Conservation (phyloP, 257 asterid species). For the Nicotiana obtusifolia region DNA sequence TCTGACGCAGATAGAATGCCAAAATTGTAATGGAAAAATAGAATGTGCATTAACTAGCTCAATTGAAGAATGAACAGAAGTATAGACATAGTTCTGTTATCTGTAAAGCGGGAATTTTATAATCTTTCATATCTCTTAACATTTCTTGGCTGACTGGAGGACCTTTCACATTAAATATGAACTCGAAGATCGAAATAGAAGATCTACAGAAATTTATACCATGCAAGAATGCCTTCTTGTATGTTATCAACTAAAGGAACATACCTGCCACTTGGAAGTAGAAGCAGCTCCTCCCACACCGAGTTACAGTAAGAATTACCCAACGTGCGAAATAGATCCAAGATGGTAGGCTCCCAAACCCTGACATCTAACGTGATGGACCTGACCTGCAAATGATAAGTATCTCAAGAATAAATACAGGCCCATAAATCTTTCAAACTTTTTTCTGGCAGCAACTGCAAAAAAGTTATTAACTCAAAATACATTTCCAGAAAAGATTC, state of each 20-base stretch:
- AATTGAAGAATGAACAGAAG: no score
- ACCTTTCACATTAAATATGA: not conserved
- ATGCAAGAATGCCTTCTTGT: constrained; percentile 1
- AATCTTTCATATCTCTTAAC: not conserved
- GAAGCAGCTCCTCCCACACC: constrained; percentile 88
- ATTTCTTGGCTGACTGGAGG: not conserved
- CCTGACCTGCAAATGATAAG: constrained; percentile 59
- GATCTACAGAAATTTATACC: not conserved
- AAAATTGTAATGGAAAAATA: no score
- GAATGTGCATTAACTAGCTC: no score
- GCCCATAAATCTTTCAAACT: not conserved
- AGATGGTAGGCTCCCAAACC: constrained; percentile 89
- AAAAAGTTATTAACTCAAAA: not conserved
- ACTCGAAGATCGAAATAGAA: no score
- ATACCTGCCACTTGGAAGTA: constrained; percentile 49
- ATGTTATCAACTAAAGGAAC: constrained; percentile 23
- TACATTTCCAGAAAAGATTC: not conserved
- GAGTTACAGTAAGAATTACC: constrained; percentile 88
- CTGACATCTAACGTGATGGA: constrained; percentile 86
- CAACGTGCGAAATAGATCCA: constrained; percentile 70
- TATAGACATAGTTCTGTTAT: not conserved
- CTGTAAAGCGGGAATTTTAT: not conserved
- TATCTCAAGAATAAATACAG: constrained; percentile 3
- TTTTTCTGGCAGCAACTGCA: not conserved
- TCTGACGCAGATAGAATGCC: no score